Evolutionary conservation across 1,284 basidiomycete genomes (phyloP).

Genomic region (Pulveroboletus sp.): DNA sequence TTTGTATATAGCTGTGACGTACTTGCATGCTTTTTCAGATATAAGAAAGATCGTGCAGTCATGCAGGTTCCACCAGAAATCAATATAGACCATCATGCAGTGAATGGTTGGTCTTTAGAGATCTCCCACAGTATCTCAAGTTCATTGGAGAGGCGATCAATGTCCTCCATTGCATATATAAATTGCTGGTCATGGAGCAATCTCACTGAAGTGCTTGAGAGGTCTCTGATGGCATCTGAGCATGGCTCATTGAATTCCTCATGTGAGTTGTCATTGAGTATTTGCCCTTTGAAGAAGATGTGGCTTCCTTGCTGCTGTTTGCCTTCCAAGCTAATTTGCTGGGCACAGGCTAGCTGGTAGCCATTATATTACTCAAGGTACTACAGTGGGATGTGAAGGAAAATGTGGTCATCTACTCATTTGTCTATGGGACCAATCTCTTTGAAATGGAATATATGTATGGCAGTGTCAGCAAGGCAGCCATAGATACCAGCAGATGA

Average conservation of each 20-base stretch:
- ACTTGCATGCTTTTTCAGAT: neutral
- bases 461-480: conserved; percentile 34
- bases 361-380: neutral
- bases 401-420: neutral
- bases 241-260: neutral
- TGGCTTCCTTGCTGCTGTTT: too few species aligned
- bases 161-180: neutral
- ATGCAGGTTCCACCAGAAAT: neutral
- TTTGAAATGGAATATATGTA: neutral
- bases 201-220: rapidly evolving
- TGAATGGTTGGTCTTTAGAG: conserved; percentile 15
- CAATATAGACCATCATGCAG: neutral
- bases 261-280: neutral
- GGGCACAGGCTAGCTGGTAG: too few species aligned
- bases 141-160: neutral
- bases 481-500: conserved; percentile 39
- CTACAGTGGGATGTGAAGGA: neutral
- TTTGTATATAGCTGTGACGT: neutral
- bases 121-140: conserved; percentile 16
- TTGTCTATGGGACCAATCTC: neutral
- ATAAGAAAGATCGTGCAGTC: neutral
- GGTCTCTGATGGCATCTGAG: neutral
- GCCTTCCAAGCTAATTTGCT: neutral
- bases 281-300: neutral
- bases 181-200: neutral